A percentile compares a stretch with the other conserved stretches of the same genome.
phyloP scores from a whole-genome alignment of 2,329 filamentous ascomycete genomes.

The Alternaria incomplexa region DNA sequence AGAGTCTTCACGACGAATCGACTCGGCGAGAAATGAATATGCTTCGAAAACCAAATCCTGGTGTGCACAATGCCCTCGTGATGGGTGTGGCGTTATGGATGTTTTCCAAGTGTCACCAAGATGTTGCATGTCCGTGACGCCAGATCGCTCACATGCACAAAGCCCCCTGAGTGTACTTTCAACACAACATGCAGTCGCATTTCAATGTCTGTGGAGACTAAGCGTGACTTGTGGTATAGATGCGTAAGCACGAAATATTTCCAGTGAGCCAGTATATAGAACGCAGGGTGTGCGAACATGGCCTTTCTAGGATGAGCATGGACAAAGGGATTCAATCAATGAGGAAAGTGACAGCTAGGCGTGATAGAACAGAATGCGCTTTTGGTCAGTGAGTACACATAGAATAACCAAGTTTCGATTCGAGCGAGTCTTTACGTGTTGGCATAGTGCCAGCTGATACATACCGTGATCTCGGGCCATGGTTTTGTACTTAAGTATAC shows the following conservation, averaged over 20 bases:
- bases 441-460: not conserved
- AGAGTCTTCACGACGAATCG: constrained; percentile 15
- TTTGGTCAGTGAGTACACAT: not conserved
- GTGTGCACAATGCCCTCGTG: not conserved
- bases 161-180: not conserved
- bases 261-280: not conserved
- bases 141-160: not conserved
- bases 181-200: not conserved
- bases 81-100: not conserved
- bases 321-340: not conserved
- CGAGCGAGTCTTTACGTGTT: not conserved
- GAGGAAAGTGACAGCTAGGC: not conserved
- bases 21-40: constrained; percentile 17
- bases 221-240: not conserved
- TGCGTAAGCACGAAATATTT: not conserved
- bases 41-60: constrained; percentile 12
- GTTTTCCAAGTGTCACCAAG: not conserved
- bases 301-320: not conserved
- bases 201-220: not conserved
- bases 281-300: not conserved
- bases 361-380: not conserved
- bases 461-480: not conserved
- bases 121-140: not conserved
- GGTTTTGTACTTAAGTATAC: not conserved
- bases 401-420: not conserved